Evolutionary conservation across 805 yeast species (phyloP).

Genomic region (Hanseniaspora meyeri): DNA sequence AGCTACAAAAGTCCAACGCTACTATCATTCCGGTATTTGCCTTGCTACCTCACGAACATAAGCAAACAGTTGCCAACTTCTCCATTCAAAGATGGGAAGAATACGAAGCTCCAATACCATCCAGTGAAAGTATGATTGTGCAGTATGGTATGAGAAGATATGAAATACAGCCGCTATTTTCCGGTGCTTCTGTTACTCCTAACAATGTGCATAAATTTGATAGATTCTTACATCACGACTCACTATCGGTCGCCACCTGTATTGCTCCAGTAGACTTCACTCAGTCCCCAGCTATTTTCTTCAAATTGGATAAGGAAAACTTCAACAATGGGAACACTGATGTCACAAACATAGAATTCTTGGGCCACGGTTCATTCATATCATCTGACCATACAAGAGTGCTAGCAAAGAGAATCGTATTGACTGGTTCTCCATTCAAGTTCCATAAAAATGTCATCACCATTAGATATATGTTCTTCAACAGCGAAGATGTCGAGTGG

Average conservation of each 20-base stretch:
- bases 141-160: conserved; percentile 92
- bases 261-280: conserved; percentile 80
- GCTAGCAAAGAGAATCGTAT: conserved; percentile 71
- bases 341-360: conserved; percentile 41
- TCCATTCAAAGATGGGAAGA: conserved; percentile 82
- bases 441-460: conserved; percentile 88
- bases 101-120: conserved; percentile 69
- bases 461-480: conserved; percentile 94
- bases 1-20: conserved; percentile 32
- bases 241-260: conserved; percentile 65
- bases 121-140: conserved; percentile 67
- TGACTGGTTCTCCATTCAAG: conserved; percentile 91
- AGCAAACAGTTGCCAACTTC: conserved; percentile 69
- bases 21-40: conserved; percentile 58
- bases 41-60: conserved; percentile 73
- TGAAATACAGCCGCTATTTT: conserved; percentile 68
- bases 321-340: conserved; percentile 33
- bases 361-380: conserved; percentile 84
- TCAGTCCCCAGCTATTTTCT: conserved; percentile 72
- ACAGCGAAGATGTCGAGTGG: conserved; percentile 73
- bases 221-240: conserved; percentile 69
- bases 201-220: conserved; percentile 83
- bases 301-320: conserved; percentile 31
- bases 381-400: conserved; percentile 77
- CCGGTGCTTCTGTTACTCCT: conserved; percentile 60